A percentile compares a stretch with the other conserved stretches of the same genome.
Evolutionary conservation across 495 filamentous ascomycete species (phyloP).

Genomic region (Friedmanniomyces simplex): DNA sequence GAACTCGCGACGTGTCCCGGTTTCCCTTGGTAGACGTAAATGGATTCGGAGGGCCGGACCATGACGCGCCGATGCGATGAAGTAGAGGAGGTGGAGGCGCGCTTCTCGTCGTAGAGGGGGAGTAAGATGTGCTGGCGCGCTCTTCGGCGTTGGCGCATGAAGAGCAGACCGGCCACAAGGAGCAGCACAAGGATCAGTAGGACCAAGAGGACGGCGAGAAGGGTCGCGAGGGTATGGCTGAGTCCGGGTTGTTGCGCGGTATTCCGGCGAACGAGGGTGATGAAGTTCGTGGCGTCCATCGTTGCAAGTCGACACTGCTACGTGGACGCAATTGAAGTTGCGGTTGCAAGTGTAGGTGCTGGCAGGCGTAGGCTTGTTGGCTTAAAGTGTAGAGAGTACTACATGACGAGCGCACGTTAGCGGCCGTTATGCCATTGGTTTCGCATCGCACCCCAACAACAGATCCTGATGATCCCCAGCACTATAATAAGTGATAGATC

Average conservation of each 20-base stretch:
- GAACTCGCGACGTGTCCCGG: constrained; percentile 62
- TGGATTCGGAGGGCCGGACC: constrained; percentile 51
- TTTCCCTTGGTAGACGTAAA: constrained; percentile 66
- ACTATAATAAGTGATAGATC: too few relatives aligned
- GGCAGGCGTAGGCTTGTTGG: background rate
- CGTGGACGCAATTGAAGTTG: background rate
- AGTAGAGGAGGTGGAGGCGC: constrained; percentile 23
- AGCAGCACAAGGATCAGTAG: constrained; percentile 59
- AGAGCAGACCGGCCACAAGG: constrained; percentile 53
- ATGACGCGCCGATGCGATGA: constrained; percentile 57
- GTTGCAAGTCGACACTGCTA: background rate
- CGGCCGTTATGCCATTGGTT: background rate
- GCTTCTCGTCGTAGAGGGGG: constrained; percentile 46
- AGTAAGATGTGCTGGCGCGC: constrained; percentile 37
- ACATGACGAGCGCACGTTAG: background rate
- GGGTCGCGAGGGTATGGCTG: constrained; percentile 52
- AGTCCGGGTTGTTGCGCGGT: constrained; percentile 33
- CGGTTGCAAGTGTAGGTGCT: background rate
- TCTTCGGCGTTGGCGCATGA: constrained; percentile 58
- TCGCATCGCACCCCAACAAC: background rate
- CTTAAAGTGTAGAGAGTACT: background rate
- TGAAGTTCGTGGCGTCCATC: constrained; percentile 16
- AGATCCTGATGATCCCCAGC: background rate
- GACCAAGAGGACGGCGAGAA: constrained; percentile 69
- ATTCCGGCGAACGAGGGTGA: constrained; percentile 34